Percentiles rank a stretch among this genome's conserved stretches.
phyloP scores from a whole-genome alignment of 2,329 filamentous ascomycete species.

The Colletotrichum chrysophilum region DNA sequence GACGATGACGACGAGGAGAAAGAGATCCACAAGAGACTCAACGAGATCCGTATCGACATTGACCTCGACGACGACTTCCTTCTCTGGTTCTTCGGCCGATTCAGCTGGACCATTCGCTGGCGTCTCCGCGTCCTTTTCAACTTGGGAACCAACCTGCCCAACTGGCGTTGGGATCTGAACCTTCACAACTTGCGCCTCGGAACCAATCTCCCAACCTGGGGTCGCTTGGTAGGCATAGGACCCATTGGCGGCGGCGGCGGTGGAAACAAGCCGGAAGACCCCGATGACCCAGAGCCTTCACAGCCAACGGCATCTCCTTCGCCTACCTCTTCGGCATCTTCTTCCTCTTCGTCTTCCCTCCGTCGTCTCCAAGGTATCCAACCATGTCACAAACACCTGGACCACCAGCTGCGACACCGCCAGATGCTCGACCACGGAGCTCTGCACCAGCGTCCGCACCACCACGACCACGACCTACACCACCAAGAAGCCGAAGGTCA shows the following conservation, averaged over 20 bases:
- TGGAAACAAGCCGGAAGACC: background rate
- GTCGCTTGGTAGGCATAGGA: background rate
- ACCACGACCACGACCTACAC: conserved; percentile 7
- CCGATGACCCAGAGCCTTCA: conserved; percentile 1
- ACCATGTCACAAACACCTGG: background rate
- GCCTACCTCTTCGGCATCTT: background rate
- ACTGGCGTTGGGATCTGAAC: background rate
- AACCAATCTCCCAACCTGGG: background rate
- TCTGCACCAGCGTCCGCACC: conserved; percentile 12
- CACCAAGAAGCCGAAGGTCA: background rate
- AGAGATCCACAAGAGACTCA: background rate
- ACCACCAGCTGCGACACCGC: conserved; percentile 16
- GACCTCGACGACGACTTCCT: background rate
- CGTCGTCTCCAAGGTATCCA: conserved; percentile 2
- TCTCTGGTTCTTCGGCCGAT: background rate
- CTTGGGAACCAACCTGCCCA: background rate
- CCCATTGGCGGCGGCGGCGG: background rate
- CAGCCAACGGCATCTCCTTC: background rate
- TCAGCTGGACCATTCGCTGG: background rate
- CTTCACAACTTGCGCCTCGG: background rate
- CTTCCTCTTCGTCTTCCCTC: conserved; percentile 13
- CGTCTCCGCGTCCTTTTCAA: background rate
- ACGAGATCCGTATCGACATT: background rate
- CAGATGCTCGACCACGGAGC: conserved; percentile 8
- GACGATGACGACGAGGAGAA: background rate